These are phyloP conservation scores for Candida loeiensis DNA, from an alignment of 805 yeast genomes.

Conservation along the genomic window DNA sequence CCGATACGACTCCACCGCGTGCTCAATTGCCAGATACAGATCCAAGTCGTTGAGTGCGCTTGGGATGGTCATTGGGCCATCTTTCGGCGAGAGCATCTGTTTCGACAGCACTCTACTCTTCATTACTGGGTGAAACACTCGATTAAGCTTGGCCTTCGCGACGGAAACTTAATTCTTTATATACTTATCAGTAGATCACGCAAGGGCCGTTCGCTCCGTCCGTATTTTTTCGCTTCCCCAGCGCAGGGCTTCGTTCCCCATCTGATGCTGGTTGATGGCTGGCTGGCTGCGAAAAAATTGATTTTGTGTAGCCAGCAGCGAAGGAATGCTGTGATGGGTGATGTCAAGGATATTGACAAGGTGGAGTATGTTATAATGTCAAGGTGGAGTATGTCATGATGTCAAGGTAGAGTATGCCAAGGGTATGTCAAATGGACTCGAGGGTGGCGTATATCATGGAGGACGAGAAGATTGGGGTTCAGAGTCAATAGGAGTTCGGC, in stretches of 20 bases:
- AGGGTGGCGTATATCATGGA: too few species aligned
- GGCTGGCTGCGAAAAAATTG: conserved; percentile 5
- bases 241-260: conserved; percentile 8
- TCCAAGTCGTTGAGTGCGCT: conserved; percentile 22
- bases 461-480: too few species aligned
- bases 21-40: conserved; percentile 20
- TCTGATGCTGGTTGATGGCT: neutral
- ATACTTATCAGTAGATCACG: neutral
- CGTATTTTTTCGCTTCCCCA: neutral
- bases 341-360: too few species aligned
- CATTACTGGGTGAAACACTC: conserved; percentile 5
- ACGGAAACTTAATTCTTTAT: neutral
- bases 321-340: too few species aligned
- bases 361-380: too few species aligned
- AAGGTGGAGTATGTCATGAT: too few species aligned
- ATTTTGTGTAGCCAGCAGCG: neutral
- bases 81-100: conserved; percentile 22
- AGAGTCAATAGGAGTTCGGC: too few species aligned
- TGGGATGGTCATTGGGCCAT: conserved; percentile 22
- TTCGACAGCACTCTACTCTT: conserved; percentile 13
- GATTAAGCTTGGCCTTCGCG: neutral
- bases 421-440: too few species aligned
- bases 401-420: too few species aligned
- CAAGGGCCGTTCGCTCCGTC: neutral
- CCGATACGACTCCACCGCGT: conserved; percentile 19